Conservation (phyloP, 805 yeast species). For the Saccharomycopsis amapae region DNA sequence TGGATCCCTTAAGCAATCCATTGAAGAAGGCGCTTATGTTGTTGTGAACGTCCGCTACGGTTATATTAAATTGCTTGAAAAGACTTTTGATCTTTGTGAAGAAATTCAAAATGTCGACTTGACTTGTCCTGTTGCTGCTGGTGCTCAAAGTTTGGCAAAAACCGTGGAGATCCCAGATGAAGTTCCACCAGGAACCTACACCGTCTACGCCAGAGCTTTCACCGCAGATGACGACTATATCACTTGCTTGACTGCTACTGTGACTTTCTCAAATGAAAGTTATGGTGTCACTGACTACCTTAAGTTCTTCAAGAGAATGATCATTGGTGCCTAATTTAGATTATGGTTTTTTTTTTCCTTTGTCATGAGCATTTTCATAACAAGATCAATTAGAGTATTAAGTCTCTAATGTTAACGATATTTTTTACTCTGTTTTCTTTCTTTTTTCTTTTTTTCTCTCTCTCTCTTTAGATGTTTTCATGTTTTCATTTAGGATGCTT, state of each 20-base stretch:
- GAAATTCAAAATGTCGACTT: constrained; percentile 76
- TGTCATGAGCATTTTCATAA: no score
- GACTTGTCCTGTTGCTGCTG: constrained; percentile 74
- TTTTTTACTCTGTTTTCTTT: no score
- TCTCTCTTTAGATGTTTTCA: no score
- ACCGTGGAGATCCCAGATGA: constrained; percentile 79
- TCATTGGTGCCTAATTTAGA: no score
- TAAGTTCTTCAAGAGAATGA: constrained; percentile 14
- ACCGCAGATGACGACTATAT: constrained; percentile 75
- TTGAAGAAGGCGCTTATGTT: constrained; percentile 86
- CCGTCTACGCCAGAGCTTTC: constrained; percentile 83
- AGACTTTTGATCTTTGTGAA: constrained; percentile 91
- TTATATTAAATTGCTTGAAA: constrained; percentile 77
- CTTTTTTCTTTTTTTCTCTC: no score
- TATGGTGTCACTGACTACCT: constrained; percentile 13
- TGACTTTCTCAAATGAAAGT: constrained; percentile 37
- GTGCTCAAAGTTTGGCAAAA: constrained; percentile 59
- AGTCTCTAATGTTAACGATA: no score
- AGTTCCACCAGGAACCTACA: constrained; percentile 93
- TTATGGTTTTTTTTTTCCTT: no score
- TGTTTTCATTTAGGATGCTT: no score
- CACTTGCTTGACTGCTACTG: constrained; percentile 74
- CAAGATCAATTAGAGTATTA: no score
- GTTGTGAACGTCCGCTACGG: constrained; percentile 93
- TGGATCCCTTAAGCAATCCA: constrained; percentile 49